Conservation (phyloP, 768 basidiomycete species). For the Amanita fuliginea region DNA sequence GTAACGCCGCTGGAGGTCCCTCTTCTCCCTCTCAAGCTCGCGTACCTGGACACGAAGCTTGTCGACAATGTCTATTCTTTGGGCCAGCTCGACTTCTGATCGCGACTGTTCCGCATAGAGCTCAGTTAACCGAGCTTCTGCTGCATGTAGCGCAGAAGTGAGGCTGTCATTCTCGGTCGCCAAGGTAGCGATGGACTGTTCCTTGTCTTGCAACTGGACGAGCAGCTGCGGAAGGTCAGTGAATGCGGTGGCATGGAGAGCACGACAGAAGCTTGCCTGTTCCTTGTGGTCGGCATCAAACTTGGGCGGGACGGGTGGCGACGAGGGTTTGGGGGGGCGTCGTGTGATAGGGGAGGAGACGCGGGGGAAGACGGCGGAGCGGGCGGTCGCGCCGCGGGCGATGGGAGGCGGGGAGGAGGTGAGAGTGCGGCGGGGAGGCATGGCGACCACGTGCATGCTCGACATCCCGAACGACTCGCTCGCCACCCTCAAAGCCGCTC, state of each 20-base stretch:
- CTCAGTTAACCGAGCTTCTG: slow-evolving; percentile 67
- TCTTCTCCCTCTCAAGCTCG: slow-evolving; percentile 83
- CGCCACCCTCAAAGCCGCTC: slow-evolving; percentile 4
- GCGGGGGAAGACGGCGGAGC: slow-evolving; percentile 55
- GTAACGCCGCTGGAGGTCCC: slow-evolving; percentile 72
- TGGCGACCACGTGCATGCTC: slow-evolving; percentile 14
- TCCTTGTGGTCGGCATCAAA: slow-evolving; percentile 77
- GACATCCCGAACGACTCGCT: slow-evolving; percentile 5
- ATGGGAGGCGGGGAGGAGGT: slow-evolving; percentile 33
- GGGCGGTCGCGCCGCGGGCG: slow-evolving; percentile 46
- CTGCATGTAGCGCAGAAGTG: slow-evolving; percentile 49
- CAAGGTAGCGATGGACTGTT: slow-evolving; percentile 52
- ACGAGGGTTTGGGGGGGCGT: slow-evolving; percentile 33
- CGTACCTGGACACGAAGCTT: slow-evolving; percentile 73
- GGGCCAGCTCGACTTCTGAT: slow-evolving; percentile 72
- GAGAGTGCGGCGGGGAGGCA: slow-evolving; percentile 27
- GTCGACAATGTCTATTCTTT: slow-evolving; percentile 73
- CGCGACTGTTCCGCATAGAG: slow-evolving; percentile 74
- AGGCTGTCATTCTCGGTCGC: slow-evolving; percentile 55
- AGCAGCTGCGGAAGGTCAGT: slow-evolving; percentile 41
- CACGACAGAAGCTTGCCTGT: slow-evolving; percentile 35
- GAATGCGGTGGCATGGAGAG: slow-evolving; percentile 4
- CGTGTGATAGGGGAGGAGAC: slow-evolving; percentile 36
- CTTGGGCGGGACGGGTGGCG: slow-evolving; percentile 50
- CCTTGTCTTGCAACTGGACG: slow-evolving; percentile 69